Conservation (phyloP, 1,284 basidiomycete species). For the Trichosporon sp. region DNA sequence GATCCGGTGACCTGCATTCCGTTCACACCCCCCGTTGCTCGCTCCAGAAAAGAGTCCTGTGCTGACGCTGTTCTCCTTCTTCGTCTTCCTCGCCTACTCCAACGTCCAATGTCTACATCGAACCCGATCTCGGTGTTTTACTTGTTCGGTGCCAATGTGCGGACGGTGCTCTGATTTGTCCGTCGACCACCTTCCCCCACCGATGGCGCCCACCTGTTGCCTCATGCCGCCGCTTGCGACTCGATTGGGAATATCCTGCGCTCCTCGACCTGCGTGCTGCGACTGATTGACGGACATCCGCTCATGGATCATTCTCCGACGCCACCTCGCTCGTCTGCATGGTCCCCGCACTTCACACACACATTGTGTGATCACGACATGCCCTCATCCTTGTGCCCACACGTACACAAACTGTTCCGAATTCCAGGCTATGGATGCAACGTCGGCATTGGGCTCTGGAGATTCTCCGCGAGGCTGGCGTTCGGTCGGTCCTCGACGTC, state of each 20-base stretch:
- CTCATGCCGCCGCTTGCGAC: not conserved
- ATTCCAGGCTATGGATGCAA: slow-evolving; percentile 45
- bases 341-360: not conserved
- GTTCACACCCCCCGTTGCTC: not conserved
- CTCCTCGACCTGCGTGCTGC: not conserved
- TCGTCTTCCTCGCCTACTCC: not conserved
- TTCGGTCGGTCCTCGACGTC: slow-evolving; percentile 46
- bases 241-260: not conserved
- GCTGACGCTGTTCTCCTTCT: not conserved
- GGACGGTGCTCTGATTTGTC: not conserved
- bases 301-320: not conserved
- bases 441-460: slow-evolving; percentile 46
- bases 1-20: not conserved
- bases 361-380: not conserved
- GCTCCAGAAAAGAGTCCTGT: not conserved
- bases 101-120: not conserved
- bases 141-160: not conserved
- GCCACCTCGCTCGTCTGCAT: not conserved
- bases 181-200: not conserved
- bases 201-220: not conserved
- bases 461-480: slow-evolving; percentile 39
- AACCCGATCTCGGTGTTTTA: slow-evolving; percentile 5
- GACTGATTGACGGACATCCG: not conserved
- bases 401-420: slow-evolving; percentile 4
- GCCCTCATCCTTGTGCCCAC: not conserved